These are phyloP conservation scores for Boletales sp. DNA, from an alignment of 768 basidiomycete genomes.

Conservation along the genomic window DNA sequence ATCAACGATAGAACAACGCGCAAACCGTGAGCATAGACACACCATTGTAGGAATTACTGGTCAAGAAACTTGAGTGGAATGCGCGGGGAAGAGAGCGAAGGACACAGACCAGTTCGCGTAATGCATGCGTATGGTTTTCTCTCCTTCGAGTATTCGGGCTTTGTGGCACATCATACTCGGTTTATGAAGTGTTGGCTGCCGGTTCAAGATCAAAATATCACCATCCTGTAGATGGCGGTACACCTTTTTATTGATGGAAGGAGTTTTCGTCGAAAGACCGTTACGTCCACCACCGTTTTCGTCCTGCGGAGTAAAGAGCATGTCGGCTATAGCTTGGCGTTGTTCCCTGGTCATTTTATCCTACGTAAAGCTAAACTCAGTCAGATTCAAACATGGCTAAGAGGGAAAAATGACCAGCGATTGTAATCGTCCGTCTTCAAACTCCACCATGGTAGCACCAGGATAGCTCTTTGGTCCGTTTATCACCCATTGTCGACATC, in stretches of 20 bases:
- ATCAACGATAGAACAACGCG: slow-evolving; percentile 6
- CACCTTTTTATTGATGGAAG: slow-evolving; percentile 93
- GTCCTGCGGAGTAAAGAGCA: slow-evolving; percentile 87
- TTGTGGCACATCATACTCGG: slow-evolving; percentile 99
- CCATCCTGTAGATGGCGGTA: slow-evolving; percentile 93
- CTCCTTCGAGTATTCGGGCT: slow-evolving; percentile 86
- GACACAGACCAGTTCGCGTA: slow-evolving; percentile 91
- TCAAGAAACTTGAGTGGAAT: slow-evolving; percentile 13
- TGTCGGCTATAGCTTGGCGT: slow-evolving; percentile 92
- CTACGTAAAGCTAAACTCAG: slow-evolving; percentile 36
- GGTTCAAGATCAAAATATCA: slow-evolving; percentile 92
- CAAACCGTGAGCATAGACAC: slow-evolving; percentile 25
- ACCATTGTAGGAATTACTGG: slow-evolving; percentile 97
- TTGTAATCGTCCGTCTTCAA: slow-evolving; percentile 88
- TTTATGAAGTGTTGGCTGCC: slow-evolving; percentile 97
- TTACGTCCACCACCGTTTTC: slow-evolving; percentile 43
- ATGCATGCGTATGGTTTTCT: slow-evolving; percentile 99
- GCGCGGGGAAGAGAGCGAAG: background rate
- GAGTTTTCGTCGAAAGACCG: slow-evolving; percentile 72
- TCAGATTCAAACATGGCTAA: background rate
- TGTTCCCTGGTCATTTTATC: slow-evolving; percentile 86
- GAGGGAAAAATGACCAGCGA: slow-evolving; percentile 54
- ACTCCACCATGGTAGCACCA: slow-evolving; percentile 92
- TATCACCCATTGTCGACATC: slow-evolving; percentile 86
- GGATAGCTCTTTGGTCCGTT: slow-evolving; percentile 86